Evolutionary conservation across 345 rosid genomes (phyloP).

Genomic region (Gossypioides kirkii): DNA sequence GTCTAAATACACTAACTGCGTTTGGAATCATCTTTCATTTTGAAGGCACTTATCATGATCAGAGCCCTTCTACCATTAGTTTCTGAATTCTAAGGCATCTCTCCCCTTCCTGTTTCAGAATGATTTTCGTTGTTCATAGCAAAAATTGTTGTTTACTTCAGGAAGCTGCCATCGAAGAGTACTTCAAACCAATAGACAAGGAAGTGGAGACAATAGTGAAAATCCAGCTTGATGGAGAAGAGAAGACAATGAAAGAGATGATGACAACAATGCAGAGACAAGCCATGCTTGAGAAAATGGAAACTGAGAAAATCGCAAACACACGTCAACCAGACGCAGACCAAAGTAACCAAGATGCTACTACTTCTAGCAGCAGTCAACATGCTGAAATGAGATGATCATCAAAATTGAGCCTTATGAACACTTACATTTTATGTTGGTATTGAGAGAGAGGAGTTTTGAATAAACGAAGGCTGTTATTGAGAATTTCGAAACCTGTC

Average conservation of each 20-base stretch:
- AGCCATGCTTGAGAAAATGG: constrained; percentile 50
- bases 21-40: neutral
- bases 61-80: neutral
- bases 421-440: neutral
- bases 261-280: constrained; percentile 53
- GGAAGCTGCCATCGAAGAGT: constrained; percentile 81
- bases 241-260: constrained; percentile 67
- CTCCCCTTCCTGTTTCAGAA: neutral
- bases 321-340: constrained; percentile 16
- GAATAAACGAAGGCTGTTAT: neutral
- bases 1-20: neutral
- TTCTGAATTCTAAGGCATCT: neutral
- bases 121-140: neutral
- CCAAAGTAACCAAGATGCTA: constrained; percentile 22
- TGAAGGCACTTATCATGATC: neutral
- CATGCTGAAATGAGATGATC: constrained; percentile 22
- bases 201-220: constrained; percentile 72
- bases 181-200: constrained; percentile 82
- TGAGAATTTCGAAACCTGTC: neutral
- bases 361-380: constrained; percentile 19
- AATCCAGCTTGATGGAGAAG: constrained; percentile 81
- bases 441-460: neutral
- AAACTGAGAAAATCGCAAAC: constrained; percentile 42
- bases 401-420: neutral
- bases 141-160: constrained; percentile 25